These are phyloP conservation scores for Globisporangium uncinulatum DNA, from an alignment of 352 stramenopile genomes.

Conservation along the genomic window DNA sequence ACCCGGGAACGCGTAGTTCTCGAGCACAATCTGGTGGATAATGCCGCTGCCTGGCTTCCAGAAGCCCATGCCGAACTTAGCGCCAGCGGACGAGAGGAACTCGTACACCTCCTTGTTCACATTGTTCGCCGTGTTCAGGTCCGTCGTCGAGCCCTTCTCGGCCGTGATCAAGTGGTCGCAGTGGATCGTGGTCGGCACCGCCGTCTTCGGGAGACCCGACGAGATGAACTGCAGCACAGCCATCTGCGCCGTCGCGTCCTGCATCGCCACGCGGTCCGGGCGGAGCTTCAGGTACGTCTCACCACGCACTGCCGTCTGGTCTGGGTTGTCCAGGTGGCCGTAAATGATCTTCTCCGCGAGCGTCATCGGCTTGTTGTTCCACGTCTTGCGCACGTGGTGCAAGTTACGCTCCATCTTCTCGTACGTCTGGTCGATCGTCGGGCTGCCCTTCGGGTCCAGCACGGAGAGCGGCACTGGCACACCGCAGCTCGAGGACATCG, in stretches of 20 bases:
- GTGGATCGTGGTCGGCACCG: constrained; percentile 91
- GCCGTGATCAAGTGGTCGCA: constrained; percentile 94
- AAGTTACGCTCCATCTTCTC: constrained; percentile 91
- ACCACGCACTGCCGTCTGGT: constrained; percentile 75
- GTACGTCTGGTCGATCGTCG: constrained; percentile 92
- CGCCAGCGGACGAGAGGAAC: constrained; percentile 88
- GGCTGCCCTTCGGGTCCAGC: constrained; percentile 87
- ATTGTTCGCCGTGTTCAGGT: constrained; percentile 86
- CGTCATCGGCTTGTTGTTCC: constrained; percentile 86
- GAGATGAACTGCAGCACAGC: constrained; percentile 95
- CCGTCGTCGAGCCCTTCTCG: constrained; percentile 85
- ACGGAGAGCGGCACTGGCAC: constrained; percentile 80
- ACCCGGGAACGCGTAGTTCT: constrained; percentile 94
- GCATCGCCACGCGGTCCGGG: constrained; percentile 92
- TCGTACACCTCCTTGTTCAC: constrained; percentile 93
- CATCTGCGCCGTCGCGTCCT: constrained; percentile 94
- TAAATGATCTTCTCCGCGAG: constrained; percentile 95
- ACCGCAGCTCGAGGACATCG: constrained; percentile 72
- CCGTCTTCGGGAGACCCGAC: constrained; percentile 90
- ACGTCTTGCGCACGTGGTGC: constrained; percentile 84
- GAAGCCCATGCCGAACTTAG: constrained; percentile 94
- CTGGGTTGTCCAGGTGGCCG: constrained; percentile 89
- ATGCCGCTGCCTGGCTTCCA: constrained; percentile 93
- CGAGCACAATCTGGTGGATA: constrained; percentile 93
- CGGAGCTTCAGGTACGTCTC: constrained; percentile 92